Base-by-base conservation (phyloP, 106 monocot genomes). In the Narthecium ossifragum region DNA sequence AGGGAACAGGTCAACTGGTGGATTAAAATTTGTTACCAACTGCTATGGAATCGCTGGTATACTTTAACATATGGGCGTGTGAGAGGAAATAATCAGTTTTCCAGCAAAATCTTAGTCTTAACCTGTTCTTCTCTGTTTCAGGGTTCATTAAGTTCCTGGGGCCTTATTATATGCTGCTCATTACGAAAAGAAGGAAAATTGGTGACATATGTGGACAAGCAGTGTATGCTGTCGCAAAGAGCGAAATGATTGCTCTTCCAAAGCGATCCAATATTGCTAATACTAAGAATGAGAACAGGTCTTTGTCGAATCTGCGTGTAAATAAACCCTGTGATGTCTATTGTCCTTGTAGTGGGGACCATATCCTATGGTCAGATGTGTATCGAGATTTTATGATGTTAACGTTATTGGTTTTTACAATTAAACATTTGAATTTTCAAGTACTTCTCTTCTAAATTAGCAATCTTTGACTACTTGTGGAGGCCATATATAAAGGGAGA, bases 41-140 rank as follows among this genome's bases (percentile, higher is more conserved):
- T 99, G 87, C 59, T 85, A 91, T 62, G 98, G 98, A 31, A 91
- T 99, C 75, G 66, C 91, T 62, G 98, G 98, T 99, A 77, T 52
- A 78, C 20, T 55, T 31, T 2, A 32, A 22, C 12, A 14, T 54
- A n/a, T n/a, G n/a, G n/a, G n/a, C n/a, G n/a, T n/a, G n/a, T n/a
- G n/a, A n/a, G n/a, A n/a, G n/a, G n/a, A n/a, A n/a, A n/a, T n/a
- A n/a, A n/a, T n/a, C n/a, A n/a, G n/a, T n/a, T n/a, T n/a, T n/a
- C n/a, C n/a, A n/a, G n/a, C n/a, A n/a, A n/a, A n/a, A n/a, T n/a
- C n/a, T n/a, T n/a, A n/a, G n/a, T n/a, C n/a, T n/a, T n/a, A n/a
- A n/a, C n/a, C n/a, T n/a, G 18, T 3, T 57, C 57, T 62, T 43
- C 18, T 53, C 31, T 8, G 59, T 28, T 64, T 17, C 83, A 99